Evolutionary conservation across 2,329 filamentous ascomycete species (phyloP), one percentile per base, ranked within the genome.

Genomic region (Alternaria sp.): DNA sequence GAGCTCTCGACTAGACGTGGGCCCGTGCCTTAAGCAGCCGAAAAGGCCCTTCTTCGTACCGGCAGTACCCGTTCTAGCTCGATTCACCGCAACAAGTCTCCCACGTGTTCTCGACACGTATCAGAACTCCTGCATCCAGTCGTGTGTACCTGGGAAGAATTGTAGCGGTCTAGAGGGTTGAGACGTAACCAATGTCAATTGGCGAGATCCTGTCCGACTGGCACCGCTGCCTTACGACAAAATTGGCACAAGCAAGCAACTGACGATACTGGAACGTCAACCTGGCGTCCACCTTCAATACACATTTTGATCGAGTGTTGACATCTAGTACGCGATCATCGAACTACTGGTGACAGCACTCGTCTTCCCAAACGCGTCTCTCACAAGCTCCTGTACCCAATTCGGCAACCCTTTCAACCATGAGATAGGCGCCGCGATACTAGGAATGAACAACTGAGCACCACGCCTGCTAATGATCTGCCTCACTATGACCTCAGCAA

Each of bases 401-500:
- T 47, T 47, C 8, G 57, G 57, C 15, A 45, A 47, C 15, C 57
- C 50, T 15, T 54, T 54, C 49, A 59, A 17, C 57, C 49, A 54
- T 11, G 57, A 59, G 15, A 54, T 59, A 12, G 49, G 49, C n/a
- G 40, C 57, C 8, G 40, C 40, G 13, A 11, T 10, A 36, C 43
- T 28, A 7, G 61, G 62, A 6, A 73, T 71, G 23, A 81, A 50
- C 32, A 81, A 68, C 50, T 81, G 67, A 62, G 80, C 78, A 32
- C 73, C 74, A 25, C 77, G 73, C 28, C 50, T 59, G 15, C 76
- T 72, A 64, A 81, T 23, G 19, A 82, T 70, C 67, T 82, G 80
- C 63, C 72, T 74, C 5, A 80, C 76, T 12, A 82, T 75, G 3
- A 77, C 74, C 61, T 80, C 71, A 11, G 74, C 67, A 9, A 81